Conservation (phyloP, 1,284 basidiomycete genomes). For the Takashimella tepidaria region DNA sequence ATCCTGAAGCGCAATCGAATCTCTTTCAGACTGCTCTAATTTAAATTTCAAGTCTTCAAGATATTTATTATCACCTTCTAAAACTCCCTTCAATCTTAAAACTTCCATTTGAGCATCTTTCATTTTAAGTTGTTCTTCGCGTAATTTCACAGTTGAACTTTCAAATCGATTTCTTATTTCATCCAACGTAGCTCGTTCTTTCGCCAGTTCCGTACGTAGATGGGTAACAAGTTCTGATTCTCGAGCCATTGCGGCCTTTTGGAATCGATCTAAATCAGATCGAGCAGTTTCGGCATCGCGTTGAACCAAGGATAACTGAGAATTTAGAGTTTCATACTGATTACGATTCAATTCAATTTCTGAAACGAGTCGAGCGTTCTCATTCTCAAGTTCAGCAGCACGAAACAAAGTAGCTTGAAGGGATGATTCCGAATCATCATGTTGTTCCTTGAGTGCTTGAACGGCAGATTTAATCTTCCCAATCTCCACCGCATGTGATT, state of each 20-base stretch:
- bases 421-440: neutral
- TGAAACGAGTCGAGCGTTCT: neutral
- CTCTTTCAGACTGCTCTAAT: neutral
- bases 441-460: neutral
- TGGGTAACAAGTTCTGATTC: constrained; percentile 22
- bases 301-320: neutral
- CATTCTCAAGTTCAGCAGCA: neutral
- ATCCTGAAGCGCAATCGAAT: neutral
- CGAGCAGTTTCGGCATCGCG: constrained; percentile 14
- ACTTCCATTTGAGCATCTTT: neutral
- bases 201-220: constrained; percentile 21
- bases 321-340: neutral
- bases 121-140: constrained; percentile 6
- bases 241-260: constrained; percentile 22
- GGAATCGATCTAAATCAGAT: constrained; percentile 26
- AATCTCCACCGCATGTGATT: constrained; percentile 6
- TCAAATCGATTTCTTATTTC: neutral
- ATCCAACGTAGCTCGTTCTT: constrained; percentile 1
- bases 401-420: neutral
- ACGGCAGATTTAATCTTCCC: constrained; percentile 7
- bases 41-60: neutral
- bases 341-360: neutral
- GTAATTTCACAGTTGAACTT: neutral
- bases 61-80: neutral
- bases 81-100: neutral